Percentiles rank a stretch among this genome's conserved stretches.
Conservation (phyloP, 2,329 filamentous ascomycete genomes). For the Epichloe amarillans region DNA sequence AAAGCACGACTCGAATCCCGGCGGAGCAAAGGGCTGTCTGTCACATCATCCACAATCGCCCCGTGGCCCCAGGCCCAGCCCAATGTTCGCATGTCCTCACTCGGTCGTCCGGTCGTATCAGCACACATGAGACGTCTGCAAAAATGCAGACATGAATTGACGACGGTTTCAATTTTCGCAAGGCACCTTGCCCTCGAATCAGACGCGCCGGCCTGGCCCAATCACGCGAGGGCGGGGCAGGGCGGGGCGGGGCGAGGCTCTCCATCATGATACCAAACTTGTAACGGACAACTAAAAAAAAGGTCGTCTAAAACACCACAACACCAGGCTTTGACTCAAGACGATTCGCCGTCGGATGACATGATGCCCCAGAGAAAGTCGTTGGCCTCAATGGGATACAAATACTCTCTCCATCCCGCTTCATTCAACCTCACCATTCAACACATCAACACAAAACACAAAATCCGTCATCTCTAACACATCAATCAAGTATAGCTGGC, state of each 20-base stretch:
- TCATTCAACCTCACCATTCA: background rate
- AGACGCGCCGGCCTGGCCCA: too few relatives aligned
- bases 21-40: too few relatives aligned
- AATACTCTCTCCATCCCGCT: background rate
- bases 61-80: too few relatives aligned
- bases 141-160: too few relatives aligned
- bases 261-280: conserved; percentile 2
- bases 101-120: too few relatives aligned
- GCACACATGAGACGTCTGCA: too few relatives aligned
- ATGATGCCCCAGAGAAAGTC: background rate
- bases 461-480: background rate
- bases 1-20: too few relatives aligned
- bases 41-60: too few relatives aligned
- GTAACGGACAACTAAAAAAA: background rate
- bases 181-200: too few relatives aligned
- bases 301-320: background rate
- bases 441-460: background rate
- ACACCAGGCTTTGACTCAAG: background rate
- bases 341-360: background rate
- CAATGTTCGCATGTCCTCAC: too few relatives aligned
- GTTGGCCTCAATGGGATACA: background rate
- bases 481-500: conserved; percentile 2
- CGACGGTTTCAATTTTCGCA: too few relatives aligned
- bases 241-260: background rate
- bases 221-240: background rate